These are phyloP conservation scores for Lenzites betulinus DNA, from an alignment of 768 basidiomycete species.

Conservation along the genomic window DNA sequence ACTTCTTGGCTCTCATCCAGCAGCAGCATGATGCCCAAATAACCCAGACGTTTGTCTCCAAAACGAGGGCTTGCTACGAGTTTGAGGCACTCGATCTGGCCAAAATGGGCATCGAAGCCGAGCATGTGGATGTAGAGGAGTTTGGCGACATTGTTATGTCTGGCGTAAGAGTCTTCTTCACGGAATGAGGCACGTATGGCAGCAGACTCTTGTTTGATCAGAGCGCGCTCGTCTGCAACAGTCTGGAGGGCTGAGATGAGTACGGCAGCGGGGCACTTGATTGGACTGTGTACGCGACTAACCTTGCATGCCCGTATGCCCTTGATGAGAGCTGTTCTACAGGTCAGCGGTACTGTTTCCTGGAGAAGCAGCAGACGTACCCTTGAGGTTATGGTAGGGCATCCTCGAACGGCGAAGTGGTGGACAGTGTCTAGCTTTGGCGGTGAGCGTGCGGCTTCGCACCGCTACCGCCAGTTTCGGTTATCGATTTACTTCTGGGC, in stretches of 20 bases:
- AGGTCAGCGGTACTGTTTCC: slow-evolving; percentile 24
- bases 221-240: slow-evolving; percentile 94
- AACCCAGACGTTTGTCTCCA: slow-evolving; percentile 94
- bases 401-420: slow-evolving; percentile 38
- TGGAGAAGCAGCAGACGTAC: slow-evolving; percentile 44
- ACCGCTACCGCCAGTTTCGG: slow-evolving; percentile 1
- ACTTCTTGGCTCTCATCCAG: slow-evolving; percentile 98
- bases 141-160: slow-evolving; percentile 97
- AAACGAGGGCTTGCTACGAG: slow-evolving; percentile 95
- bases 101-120: slow-evolving; percentile 97
- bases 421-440: slow-evolving; percentile 10
- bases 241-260: slow-evolving; percentile 55
- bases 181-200: slow-evolving; percentile 96
- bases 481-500: not conserved
- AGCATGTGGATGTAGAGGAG: slow-evolving; percentile 99
- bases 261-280: slow-evolving; percentile 13
- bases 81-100: slow-evolving; percentile 96
- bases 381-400: slow-evolving; percentile 88
- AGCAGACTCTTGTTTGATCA: slow-evolving; percentile 97
- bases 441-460: not conserved
- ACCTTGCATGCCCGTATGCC: slow-evolving; percentile 97
- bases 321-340: slow-evolving; percentile 84
- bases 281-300: not conserved
- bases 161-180: slow-evolving; percentile 93
- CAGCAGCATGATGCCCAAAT: slow-evolving; percentile 96